A percentile compares a stretch with the other conserved stretches of the same genome.
Conservation (phyloP, 768 basidiomycete genomes). For the Candolleomyces efflorescens region DNA sequence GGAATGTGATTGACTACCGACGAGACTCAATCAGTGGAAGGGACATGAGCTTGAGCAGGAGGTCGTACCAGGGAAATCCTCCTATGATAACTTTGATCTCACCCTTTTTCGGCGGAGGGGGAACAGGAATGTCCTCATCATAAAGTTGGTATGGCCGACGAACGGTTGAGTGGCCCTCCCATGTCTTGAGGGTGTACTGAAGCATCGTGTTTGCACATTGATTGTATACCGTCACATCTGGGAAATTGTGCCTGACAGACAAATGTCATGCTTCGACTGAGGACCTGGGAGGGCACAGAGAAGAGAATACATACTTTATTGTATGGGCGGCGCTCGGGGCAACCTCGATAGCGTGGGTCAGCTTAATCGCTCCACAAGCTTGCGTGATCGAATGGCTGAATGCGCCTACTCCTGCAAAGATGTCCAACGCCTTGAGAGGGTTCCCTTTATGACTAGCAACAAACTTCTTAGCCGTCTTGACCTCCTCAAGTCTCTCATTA, state of each 20-base stretch:
- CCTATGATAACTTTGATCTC: slow-evolving; percentile 60
- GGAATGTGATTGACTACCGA: slow-evolving; percentile 69
- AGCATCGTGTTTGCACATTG: slow-evolving; percentile 68
- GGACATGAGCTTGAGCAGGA: neutral
- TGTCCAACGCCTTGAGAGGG: slow-evolving; percentile 34
- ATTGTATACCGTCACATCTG: slow-evolving; percentile 54
- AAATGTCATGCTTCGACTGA: no score
- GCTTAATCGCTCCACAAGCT: slow-evolving; percentile 46
- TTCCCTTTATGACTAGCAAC: slow-evolving; percentile 18
- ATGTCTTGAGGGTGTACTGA: slow-evolving; percentile 49
- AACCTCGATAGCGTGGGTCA: slow-evolving; percentile 69
- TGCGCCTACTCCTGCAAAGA: slow-evolving; percentile 56
- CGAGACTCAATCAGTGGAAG: neutral
- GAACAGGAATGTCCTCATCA: slow-evolving; percentile 33
- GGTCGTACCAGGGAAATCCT: slow-evolving; percentile 71
- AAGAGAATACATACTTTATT: slow-evolving; percentile 40
- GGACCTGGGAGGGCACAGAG: neutral
- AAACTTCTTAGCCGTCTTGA: slow-evolving; percentile 30
- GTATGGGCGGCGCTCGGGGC: slow-evolving; percentile 72
- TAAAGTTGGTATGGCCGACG: slow-evolving; percentile 33
- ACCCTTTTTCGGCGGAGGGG: slow-evolving; percentile 43
- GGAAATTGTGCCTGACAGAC: slow-evolving; percentile 44
- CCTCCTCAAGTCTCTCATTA: slow-evolving; percentile 24
- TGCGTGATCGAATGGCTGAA: slow-evolving; percentile 58
- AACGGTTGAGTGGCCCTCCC: slow-evolving; percentile 37